Evolutionary conservation across 176 grass and related monocot genomes (phyloP).

Genomic region (Carex myosuroides): DNA sequence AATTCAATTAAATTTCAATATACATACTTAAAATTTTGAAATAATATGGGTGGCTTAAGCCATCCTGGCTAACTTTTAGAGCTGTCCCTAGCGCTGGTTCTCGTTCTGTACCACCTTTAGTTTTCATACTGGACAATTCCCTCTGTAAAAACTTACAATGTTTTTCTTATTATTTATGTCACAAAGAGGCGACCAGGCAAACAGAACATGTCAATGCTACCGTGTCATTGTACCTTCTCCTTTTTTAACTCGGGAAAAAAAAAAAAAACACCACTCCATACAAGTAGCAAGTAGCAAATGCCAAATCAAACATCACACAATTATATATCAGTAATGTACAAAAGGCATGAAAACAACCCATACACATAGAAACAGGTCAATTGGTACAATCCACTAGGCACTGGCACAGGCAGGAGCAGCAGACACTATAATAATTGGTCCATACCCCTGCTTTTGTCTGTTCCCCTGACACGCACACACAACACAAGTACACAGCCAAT

Average conservation of each 20-base stretch:
- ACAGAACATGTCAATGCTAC: neutral
- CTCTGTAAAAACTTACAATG: neutral
- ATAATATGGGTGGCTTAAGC: too few species aligned
- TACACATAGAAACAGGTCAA: neutral
- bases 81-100: too few species aligned
- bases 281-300: neutral
- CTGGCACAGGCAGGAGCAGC: neutral
- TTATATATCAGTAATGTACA: constrained; percentile 4
- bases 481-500: neutral
- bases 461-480: neutral
- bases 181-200: neutral
- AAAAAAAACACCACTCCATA: neutral
- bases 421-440: neutral
- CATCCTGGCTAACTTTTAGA: too few species aligned
- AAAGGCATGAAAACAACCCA: neutral
- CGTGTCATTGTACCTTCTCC: neutral
- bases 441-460: neutral
- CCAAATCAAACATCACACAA: neutral
- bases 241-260: neutral
- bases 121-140: neutral
- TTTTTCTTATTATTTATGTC: neutral
- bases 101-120: neutral
- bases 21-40: too few species aligned
- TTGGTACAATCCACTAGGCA: constrained; percentile 1
- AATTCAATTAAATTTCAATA: too few species aligned